phyloP scores from a whole-genome alignment of 2,329 filamentous ascomycete species.

The Penicillium olsonii region DNA sequence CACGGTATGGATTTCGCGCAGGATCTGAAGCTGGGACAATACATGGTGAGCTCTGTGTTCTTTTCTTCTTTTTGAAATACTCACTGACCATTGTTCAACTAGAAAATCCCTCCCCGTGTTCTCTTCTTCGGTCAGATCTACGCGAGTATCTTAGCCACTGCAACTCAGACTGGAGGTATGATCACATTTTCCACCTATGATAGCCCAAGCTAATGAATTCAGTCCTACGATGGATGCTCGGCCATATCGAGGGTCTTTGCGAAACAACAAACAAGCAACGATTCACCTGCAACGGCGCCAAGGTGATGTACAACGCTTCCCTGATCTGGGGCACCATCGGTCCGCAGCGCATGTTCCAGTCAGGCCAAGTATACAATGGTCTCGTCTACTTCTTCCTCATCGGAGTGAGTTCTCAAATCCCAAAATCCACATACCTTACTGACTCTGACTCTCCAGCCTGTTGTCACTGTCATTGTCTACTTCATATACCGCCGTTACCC shows the following conservation, averaged over 20 bases:
- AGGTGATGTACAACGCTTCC: slow-evolving; percentile 37
- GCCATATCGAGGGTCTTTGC: slow-evolving; percentile 31
- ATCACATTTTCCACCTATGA: background rate
- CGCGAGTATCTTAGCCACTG: slow-evolving; percentile 34
- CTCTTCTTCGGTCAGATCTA: slow-evolving; percentile 39
- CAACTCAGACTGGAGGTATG: slow-evolving; percentile 35
- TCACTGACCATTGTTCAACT: background rate
- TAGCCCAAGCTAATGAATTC: background rate
- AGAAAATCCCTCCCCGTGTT: slow-evolving; percentile 34
- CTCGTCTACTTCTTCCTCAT: slow-evolving; percentile 37
- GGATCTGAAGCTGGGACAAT: slow-evolving; percentile 36
- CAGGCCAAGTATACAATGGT: slow-evolving; percentile 32
- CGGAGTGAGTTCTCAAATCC: slow-evolving; percentile 19
- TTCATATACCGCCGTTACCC: slow-evolving; percentile 31
- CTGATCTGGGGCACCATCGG: slow-evolving; percentile 38
- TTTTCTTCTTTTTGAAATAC: background rate
- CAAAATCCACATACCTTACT: background rate
- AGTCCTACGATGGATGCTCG: slow-evolving; percentile 37
- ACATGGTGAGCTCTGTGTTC: slow-evolving; percentile 23
- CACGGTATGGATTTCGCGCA: slow-evolving; percentile 36
- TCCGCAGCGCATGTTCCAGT: slow-evolving; percentile 35
- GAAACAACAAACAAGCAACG: slow-evolving; percentile 31
- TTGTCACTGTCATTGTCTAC: slow-evolving; percentile 33
- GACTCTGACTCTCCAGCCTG: slow-evolving; percentile 19
- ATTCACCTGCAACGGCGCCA: slow-evolving; percentile 36